phyloP scores from a whole-genome alignment of 805 yeast species.

The Hanseniaspora meyeri region DNA sequence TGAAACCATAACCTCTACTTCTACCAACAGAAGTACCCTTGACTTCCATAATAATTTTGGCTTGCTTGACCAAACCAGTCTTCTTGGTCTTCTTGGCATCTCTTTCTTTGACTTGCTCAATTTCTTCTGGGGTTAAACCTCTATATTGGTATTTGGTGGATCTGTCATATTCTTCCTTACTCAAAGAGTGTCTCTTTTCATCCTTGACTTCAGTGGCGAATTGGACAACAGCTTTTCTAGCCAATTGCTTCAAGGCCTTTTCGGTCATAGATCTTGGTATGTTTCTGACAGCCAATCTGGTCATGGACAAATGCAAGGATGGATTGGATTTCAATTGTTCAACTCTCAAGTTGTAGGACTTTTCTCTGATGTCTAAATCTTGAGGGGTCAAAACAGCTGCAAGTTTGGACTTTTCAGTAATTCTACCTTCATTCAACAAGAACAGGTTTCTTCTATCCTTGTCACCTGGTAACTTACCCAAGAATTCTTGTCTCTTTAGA shows the following conservation, averaged over 20 bases:
- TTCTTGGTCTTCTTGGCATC: constrained; percentile 55
- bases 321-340: constrained; percentile 88
- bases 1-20: constrained; percentile 92
- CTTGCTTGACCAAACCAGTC: constrained; percentile 83
- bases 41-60: constrained; percentile 84
- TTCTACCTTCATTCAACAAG: constrained; percentile 86
- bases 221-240: constrained; percentile 85
- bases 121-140: constrained; percentile 31
- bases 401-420: constrained; percentile 64
- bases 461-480: constrained; percentile 71
- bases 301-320: constrained; percentile 78
- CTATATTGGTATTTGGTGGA: constrained; percentile 55
- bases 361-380: constrained; percentile 78
- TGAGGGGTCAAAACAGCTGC: constrained; percentile 54
- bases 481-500: constrained; percentile 53
- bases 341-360: constrained; percentile 72
- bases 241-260: constrained; percentile 78
- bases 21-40: constrained; percentile 79
- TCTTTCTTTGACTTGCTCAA: constrained; percentile 25
- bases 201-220: constrained; percentile 82
- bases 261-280: constrained; percentile 85
- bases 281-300: constrained; percentile 89
- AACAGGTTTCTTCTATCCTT: constrained; percentile 76
- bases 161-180: constrained; percentile 76
- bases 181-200: constrained; percentile 64